phyloP scores from a whole-genome alignment of 2,329 filamentous ascomycete species.

The Ceratocystis eucalypticola region DNA sequence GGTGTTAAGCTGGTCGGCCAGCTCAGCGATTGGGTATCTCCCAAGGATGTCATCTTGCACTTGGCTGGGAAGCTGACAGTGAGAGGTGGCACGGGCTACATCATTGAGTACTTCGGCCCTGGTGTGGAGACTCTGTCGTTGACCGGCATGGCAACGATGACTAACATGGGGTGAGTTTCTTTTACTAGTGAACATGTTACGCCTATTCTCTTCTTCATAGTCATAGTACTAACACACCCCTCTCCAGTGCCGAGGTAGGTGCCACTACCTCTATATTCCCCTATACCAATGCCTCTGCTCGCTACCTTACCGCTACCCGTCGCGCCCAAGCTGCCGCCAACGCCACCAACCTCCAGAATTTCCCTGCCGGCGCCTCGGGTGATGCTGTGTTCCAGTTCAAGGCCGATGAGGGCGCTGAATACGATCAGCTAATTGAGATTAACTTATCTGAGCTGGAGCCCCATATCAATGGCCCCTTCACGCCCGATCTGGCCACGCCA shows the following conservation, averaged over 20 bases:
- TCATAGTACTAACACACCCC: neutral
- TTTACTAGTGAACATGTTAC: too few relatives aligned
- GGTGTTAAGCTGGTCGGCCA: slow-evolving; percentile 74
- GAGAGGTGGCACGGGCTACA: slow-evolving; percentile 80
- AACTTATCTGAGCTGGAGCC: slow-evolving; percentile 83
- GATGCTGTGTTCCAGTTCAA: slow-evolving; percentile 50
- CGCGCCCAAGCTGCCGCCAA: slow-evolving; percentile 48
- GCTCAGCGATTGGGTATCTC: slow-evolving; percentile 79
- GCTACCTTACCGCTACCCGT: slow-evolving; percentile 78
- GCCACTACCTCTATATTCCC: slow-evolving; percentile 95
- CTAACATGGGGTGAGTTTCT: slow-evolving; percentile 56
- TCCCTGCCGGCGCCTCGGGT: slow-evolving; percentile 33
- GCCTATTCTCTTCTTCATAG: neutral
- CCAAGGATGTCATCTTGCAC: slow-evolving; percentile 88
- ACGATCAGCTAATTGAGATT: slow-evolving; percentile 84
- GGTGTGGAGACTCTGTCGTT: slow-evolving; percentile 80
- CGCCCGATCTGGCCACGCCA: slow-evolving; percentile 85
- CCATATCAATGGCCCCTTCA: slow-evolving; percentile 94
- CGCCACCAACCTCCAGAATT: slow-evolving; percentile 46
- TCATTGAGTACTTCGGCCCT: slow-evolving; percentile 87
- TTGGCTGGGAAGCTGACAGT: slow-evolving; percentile 86
- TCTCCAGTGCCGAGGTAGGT: slow-evolving; percentile 55
- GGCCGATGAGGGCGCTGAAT: slow-evolving; percentile 70
- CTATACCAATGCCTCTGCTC: slow-evolving; percentile 68
- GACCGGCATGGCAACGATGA: slow-evolving; percentile 86